Conservation (phyloP, 1,284 basidiomycete genomes). For the Agroathelia rolfsii region DNA sequence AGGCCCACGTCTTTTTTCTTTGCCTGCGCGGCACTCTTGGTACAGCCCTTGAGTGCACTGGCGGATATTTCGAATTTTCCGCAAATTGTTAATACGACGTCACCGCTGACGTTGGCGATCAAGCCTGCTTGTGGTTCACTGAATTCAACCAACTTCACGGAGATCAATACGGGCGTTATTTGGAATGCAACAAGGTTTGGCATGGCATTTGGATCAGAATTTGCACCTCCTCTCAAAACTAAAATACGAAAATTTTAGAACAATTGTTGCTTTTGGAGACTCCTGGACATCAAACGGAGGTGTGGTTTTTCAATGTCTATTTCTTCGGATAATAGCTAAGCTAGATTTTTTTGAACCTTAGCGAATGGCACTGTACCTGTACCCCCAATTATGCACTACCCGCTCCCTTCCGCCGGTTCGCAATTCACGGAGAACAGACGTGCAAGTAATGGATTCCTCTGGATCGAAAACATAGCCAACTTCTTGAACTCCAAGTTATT, state of each 20-base stretch:
- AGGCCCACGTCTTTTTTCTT: too few relatives aligned
- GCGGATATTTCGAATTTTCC: too few relatives aligned
- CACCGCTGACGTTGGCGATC: slow-evolving; percentile 15
- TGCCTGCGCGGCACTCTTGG: too few relatives aligned
- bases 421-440: slow-evolving; percentile 17
- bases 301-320: slow-evolving; percentile 9
- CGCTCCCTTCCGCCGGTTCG: slow-evolving; percentile 20
- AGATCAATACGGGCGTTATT: slow-evolving; percentile 18
- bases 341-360: slow-evolving; percentile 6
- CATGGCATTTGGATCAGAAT: background rate
- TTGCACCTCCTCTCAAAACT: too few relatives aligned
- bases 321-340: background rate
- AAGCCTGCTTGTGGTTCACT: slow-evolving; percentile 16
- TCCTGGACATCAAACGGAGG: slow-evolving; percentile 22
- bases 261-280: slow-evolving; percentile 20
- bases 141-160: slow-evolving; percentile 15
- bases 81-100: slow-evolving; percentile 17
- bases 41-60: too few relatives aligned
- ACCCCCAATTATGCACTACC: slow-evolving; percentile 21
- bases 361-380: slow-evolving; percentile 22
- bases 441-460: slow-evolving; percentile 21
- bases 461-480: slow-evolving; percentile 20
- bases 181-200: slow-evolving; percentile 12
- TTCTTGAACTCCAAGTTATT: slow-evolving; percentile 19
- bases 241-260: too few relatives aligned